A percentile compares a stretch with the other conserved stretches of the same genome.
Evolutionary conservation across 202 grass and related monocot genomes (phyloP).

Genomic region (Elaeis oleifera): DNA sequence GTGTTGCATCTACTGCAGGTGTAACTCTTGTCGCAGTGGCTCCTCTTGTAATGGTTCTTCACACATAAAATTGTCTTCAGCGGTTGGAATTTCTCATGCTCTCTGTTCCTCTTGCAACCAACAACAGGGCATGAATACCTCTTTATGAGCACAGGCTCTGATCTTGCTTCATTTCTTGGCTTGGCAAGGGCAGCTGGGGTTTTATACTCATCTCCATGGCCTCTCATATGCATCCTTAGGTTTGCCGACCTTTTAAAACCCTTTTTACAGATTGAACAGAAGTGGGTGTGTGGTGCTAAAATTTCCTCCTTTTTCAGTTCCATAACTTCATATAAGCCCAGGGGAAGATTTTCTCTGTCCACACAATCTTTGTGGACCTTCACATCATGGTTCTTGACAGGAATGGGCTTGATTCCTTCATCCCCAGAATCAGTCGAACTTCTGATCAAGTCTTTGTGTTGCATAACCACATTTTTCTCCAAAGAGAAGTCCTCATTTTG

Average conservation of each 20-base stretch:
- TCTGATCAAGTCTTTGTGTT: slow-evolving; percentile 51
- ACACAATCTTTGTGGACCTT: slow-evolving; percentile 59
- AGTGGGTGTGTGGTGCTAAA: slow-evolving; percentile 61
- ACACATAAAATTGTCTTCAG: slow-evolving; percentile 77
- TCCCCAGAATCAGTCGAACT: slow-evolving; percentile 26
- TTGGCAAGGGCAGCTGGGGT: slow-evolving; percentile 58
- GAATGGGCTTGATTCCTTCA: slow-evolving; percentile 30
- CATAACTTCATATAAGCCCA: slow-evolving; percentile 49
- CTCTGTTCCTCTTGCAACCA: slow-evolving; percentile 67
- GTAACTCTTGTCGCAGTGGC: slow-evolving; percentile 69
- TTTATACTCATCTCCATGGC: slow-evolving; percentile 74
- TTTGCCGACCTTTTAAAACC: slow-evolving; percentile 83
- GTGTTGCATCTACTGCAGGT: slow-evolving; percentile 55
- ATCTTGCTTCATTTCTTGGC: slow-evolving; percentile 43
- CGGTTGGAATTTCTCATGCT: slow-evolving; percentile 71
- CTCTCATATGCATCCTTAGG: slow-evolving; percentile 87
- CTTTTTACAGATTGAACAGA: slow-evolving; percentile 68
- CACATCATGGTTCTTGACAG: slow-evolving; percentile 32
- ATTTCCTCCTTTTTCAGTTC: slow-evolving; percentile 82
- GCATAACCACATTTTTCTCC: slow-evolving; percentile 32
- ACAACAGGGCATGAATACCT: slow-evolving; percentile 63
- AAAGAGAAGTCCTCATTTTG: slow-evolving; percentile 25
- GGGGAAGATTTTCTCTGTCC: slow-evolving; percentile 38
- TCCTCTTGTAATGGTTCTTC: slow-evolving; percentile 88
- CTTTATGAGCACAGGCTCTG: slow-evolving; percentile 46